Percentiles rank a stretch among this genome's conserved stretches.
phyloP scores from a whole-genome alignment of 2,329 filamentous ascomycete species.

The Penicillium sp. region DNA sequence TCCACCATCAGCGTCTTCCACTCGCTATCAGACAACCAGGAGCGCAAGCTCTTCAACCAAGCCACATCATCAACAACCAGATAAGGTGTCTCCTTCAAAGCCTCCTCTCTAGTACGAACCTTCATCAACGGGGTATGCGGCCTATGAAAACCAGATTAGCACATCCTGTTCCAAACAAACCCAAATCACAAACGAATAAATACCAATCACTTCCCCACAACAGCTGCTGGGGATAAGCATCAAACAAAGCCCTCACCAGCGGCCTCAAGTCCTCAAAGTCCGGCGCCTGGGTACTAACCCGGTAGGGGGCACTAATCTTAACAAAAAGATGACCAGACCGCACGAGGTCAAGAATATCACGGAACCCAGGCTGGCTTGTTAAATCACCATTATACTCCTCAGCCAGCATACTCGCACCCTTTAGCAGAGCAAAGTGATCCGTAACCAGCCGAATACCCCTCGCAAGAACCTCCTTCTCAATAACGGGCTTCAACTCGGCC shows the following conservation, averaged over 20 bases:
- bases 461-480: constrained; percentile 24
- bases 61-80: constrained; percentile 30
- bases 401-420: constrained; percentile 38
- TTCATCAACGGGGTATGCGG: constrained; percentile 46
- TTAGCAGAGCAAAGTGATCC: constrained; percentile 45
- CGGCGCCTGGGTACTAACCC: constrained; percentile 35
- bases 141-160: constrained; percentile 20
- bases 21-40: constrained; percentile 29
- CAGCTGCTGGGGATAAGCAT: constrained; percentile 37
- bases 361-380: constrained; percentile 34
- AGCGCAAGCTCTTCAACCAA: constrained; percentile 32
- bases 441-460: constrained; percentile 36
- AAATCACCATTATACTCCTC: constrained; percentile 25
- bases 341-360: constrained; percentile 36
- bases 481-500: constrained; percentile 27
- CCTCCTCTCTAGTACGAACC: constrained; percentile 38
- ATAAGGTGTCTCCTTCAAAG: constrained; percentile 36
- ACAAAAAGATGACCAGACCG: constrained; percentile 38
- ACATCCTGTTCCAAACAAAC: not conserved
- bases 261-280: constrained; percentile 36
- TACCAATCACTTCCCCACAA: constrained; percentile 47
- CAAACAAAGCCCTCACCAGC: constrained; percentile 5
- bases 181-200: not conserved
- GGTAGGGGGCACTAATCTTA: constrained; percentile 46
- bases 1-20: constrained; percentile 30